Base-by-base conservation (phyloP, 202 grass and related monocot species). In the Tripidium arundinaceum region DNA sequence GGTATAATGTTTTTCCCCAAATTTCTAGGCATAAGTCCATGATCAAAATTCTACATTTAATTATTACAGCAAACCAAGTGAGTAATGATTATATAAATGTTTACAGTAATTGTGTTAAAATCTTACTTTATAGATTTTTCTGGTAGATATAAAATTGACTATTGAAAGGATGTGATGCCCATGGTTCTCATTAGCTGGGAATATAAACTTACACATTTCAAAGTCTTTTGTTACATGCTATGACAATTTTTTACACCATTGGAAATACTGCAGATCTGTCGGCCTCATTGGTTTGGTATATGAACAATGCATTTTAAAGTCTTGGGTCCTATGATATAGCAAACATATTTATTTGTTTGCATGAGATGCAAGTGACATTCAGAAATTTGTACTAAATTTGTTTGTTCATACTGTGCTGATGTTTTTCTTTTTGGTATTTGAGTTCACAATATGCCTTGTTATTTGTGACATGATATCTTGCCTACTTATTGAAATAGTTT, bases 401-500 rank as follows among this genome's bases (percentile, higher is more conserved):
- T 40, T 25, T 50, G 40, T 19, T 62, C 22, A 29, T 52, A 27
- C 26, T 41, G 58, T 26, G 82, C 22, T 52, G 24, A 5, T 76
- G 33, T 27, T 65, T 26, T 82, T 62, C 27, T 28, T 64, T 28
- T 49, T 68, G 21, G 37, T 61, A 7, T 34, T 77, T 77, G 67
- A 66, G 72, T 66, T 59, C 8, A 25, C 77, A 47, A 68, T 5
- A 40, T 6, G 11, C 39, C 36, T 71, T 36, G 72, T 77, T 72
- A 55, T 59, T 67, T 47, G 15, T 75, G 62, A 70, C 15, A 18
- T 54, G 42, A 63, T 36, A 46, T 81, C 9, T 67, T 40, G 21
- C 43, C 47, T 61, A 81, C 67, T 11, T 67, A 38, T 74, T 68
- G 61, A 10, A 5, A 80, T 28, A 69, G 2, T n/a, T 75, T 75